Percentiles rank a stretch among this genome's conserved stretches.
Evolutionary conservation across 208 protist species (phyloP).

Genomic region (Borovskyia barvae): DNA sequence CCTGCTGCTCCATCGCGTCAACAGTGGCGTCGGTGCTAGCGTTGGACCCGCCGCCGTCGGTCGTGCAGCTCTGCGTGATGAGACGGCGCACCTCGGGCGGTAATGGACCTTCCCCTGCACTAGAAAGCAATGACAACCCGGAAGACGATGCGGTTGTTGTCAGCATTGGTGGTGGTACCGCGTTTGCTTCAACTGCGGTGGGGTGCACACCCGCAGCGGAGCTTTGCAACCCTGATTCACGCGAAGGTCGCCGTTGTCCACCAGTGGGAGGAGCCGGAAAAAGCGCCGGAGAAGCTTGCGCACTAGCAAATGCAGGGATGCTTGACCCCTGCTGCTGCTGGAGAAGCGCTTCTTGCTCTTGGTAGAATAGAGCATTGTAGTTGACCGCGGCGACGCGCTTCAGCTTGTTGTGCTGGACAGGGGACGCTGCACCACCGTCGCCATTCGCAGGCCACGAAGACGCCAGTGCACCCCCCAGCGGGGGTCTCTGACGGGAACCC

Average conservation of each 20-base stretch:
- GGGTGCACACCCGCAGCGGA: neutral
- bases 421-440: neutral
- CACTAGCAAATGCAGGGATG: no score
- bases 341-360: slow-evolving; percentile 7
- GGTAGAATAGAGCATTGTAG: slow-evolving; percentile 42
- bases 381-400: slow-evolving; percentile 25
- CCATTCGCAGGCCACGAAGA: no score
- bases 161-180: neutral
- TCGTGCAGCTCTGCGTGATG: slow-evolving; percentile 42
- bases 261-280: neutral
- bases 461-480: no score
- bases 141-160: no score
- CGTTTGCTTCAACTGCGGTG: neutral
- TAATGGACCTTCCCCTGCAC: slow-evolving; percentile 59
- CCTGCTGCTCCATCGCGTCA: slow-evolving; percentile 72
- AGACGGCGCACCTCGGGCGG: slow-evolving; percentile 73
- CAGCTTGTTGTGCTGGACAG: neutral
- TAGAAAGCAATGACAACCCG: no score
- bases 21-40: neutral
- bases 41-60: neutral
- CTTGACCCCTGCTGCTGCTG: slow-evolving; percentile 6
- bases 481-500: no score
- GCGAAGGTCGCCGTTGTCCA: neutral
- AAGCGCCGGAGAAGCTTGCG: neutral
- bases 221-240: neutral